phyloP scores from a whole-genome alignment of 2,329 filamentous ascomycete genomes.

The Colletotrichum lini region DNA sequence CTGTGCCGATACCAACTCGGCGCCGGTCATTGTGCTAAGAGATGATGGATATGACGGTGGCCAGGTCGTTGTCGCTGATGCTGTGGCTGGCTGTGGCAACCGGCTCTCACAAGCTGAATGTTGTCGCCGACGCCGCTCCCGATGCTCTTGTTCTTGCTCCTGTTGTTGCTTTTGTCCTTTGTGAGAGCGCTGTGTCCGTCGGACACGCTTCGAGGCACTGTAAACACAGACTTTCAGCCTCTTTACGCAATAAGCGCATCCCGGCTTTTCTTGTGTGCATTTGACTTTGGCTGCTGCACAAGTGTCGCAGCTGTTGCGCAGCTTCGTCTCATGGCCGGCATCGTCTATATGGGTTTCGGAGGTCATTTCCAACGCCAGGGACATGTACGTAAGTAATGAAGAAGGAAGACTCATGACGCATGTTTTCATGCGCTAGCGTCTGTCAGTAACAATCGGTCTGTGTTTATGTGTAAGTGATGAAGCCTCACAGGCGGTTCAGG shows the following conservation, averaged over 20 bases:
- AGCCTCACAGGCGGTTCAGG: neutral
- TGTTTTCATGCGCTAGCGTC: neutral
- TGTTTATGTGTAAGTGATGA: neutral
- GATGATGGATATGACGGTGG: neutral
- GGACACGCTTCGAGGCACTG: slow-evolving; percentile 2
- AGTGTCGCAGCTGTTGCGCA: neutral
- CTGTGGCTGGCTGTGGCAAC: neutral
- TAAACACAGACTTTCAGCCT: slow-evolving; percentile 8
- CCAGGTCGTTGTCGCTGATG: neutral
- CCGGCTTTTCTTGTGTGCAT: slow-evolving; percentile 10
- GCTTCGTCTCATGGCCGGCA: slow-evolving; percentile 2
- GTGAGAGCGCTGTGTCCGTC: slow-evolving; percentile 4
- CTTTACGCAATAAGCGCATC: slow-evolving; percentile 7
- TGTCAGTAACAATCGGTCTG: neutral
- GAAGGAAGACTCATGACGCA: neutral
- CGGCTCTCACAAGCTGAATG: neutral
- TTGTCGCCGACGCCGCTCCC: neutral
- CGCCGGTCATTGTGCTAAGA: neutral
- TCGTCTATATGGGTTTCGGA: slow-evolving; percentile 1
- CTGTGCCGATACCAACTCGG: neutral
- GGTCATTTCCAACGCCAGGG: neutral
- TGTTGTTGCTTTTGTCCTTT: slow-evolving; percentile 1
- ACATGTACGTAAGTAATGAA: neutral
- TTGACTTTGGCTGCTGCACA: slow-evolving; percentile 1
- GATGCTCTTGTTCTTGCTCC: slow-evolving; percentile 5